Evolutionary conservation across 345 rosid species (phyloP).

Genomic region (Eucalyptus cloeziana): DNA sequence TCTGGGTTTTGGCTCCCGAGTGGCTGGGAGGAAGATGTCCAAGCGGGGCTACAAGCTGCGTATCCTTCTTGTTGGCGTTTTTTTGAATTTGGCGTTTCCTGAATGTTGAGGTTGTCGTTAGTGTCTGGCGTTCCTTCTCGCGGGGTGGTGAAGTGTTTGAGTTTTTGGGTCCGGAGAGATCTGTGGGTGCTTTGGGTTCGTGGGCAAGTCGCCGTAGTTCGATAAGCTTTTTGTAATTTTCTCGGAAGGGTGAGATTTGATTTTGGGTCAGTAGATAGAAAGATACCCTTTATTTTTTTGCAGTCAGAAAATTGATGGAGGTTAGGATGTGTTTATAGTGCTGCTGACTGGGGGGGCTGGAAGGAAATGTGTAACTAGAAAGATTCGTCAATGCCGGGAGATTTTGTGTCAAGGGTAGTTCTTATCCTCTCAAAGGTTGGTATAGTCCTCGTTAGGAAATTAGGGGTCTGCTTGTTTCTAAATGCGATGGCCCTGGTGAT

Average conservation of each 20-base stretch:
- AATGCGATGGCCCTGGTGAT: not conserved
- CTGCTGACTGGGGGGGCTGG: not conserved
- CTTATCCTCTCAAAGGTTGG: not conserved
- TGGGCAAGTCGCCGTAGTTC: not conserved
- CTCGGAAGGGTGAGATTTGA: not conserved
- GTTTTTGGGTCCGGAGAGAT: not conserved
- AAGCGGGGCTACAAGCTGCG: constrained; percentile 98
- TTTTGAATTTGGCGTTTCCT: not conserved
- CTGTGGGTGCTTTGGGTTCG: not conserved
- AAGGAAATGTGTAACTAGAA: not conserved
- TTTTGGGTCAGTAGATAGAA: not conserved
- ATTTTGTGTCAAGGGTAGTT: not conserved
- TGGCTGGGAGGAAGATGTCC: constrained; percentile 29
- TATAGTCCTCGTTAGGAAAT: not conserved
- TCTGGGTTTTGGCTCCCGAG: not conserved
- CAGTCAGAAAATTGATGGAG: not conserved
- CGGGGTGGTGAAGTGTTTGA: not conserved
- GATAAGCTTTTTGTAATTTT: not conserved
- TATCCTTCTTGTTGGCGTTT: constrained; percentile 38
- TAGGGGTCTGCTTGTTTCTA: not conserved
- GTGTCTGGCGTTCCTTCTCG: not conserved
- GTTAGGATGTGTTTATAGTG: not conserved
- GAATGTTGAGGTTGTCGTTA: not conserved
- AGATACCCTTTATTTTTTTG: not conserved
- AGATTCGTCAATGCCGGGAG: not conserved